Conservation (phyloP, 148 eudicot species). For the Hydrangea macrophylla region DNA sequence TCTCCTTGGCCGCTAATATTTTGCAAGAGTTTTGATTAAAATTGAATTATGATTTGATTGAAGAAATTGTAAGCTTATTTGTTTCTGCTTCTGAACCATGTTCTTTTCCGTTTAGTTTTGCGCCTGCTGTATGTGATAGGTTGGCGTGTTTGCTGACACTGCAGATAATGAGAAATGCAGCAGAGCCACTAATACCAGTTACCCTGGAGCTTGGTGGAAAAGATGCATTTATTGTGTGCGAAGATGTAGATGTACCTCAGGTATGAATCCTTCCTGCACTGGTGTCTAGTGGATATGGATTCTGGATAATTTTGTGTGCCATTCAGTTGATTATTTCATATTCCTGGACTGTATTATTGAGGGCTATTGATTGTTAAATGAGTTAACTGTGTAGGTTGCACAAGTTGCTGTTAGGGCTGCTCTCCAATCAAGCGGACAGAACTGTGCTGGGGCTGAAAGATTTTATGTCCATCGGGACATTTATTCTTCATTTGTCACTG, state of each 20-base stretch:
- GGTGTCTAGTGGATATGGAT: not conserved
- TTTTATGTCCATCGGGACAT: conserved; percentile 86
- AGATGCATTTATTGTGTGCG: conserved; percentile 98
- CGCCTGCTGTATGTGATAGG: not conserved
- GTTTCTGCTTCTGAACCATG: not conserved
- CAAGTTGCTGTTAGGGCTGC: conserved; percentile 95
- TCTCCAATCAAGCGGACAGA: conserved; percentile 99
- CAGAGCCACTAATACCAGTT: conserved; percentile 89
- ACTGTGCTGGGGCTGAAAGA: conserved; percentile 99
- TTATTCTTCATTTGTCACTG: conserved; percentile 72
- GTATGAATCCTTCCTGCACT: conserved; percentile 36
- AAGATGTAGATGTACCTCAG: conserved; percentile 86
- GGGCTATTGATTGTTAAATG: conserved; percentile 7
- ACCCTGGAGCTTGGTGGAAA: conserved; percentile 99
- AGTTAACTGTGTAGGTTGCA: conserved; percentile 59
- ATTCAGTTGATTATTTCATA: conserved; percentile 9
- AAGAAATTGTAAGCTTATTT: no score
- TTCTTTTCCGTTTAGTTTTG: not conserved
- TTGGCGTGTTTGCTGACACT: conserved; percentile 9
- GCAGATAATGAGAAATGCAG: conserved; percentile 95
- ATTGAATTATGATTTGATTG: no score
- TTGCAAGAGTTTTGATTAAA: no score
- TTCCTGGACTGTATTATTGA: conserved; percentile 2
- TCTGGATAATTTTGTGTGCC: not conserved
- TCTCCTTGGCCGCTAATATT: no score